Base-by-base conservation (phyloP, 78 protist genomes). In the Dictyostelium firmibasis region DNA sequence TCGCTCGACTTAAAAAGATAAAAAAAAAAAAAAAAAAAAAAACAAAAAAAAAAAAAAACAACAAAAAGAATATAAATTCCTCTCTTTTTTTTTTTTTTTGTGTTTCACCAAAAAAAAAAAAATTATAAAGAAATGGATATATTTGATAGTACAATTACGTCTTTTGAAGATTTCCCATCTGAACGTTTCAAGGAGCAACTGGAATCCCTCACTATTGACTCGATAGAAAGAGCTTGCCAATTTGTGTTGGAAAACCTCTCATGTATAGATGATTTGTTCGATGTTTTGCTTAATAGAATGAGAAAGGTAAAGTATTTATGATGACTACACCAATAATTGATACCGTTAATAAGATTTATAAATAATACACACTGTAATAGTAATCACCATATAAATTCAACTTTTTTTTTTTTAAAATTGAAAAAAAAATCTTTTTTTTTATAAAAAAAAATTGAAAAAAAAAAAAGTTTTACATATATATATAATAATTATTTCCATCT, bases 261-360 rank as follows among this genome's bases (percentile, higher is more conserved):
- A 0, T 76, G 20, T 10, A 33, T 86, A 20, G 44, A 77, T 60
- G 92, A 86, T 62, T 38, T 86, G 4, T 86, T 77, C 64, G 92
- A 86, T n/a, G 85, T 86, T 20, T n/a, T 86, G 14, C 27, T 86
- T 11, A 86, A 86, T 77, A 86, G 92, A 41, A 75, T 86, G 92
- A 76, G 92, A 78, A 86, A 86, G 50, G 92, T 86, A 86, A 11
- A 53, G 41, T 43, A 81, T 16, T 14, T n/a, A 8, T 3, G 7
- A 47, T 16, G 16, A 47, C 13, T 7, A 47, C 57, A 38, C 44
- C 81, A 27, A 16, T 7, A 20, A 7, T 25, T 64, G 10, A 23
- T 25, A 64, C 74, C 33, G 1, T 60, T 60, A n/a, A n/a, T n/a
- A n/a, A n/a, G n/a, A n/a, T n/a, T n/a, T n/a, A n/a, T 60, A 60